These are phyloP conservation scores for Bacterosira constricta DNA, from an alignment of 108 stramenopile species.

Conservation along the genomic window DNA sequence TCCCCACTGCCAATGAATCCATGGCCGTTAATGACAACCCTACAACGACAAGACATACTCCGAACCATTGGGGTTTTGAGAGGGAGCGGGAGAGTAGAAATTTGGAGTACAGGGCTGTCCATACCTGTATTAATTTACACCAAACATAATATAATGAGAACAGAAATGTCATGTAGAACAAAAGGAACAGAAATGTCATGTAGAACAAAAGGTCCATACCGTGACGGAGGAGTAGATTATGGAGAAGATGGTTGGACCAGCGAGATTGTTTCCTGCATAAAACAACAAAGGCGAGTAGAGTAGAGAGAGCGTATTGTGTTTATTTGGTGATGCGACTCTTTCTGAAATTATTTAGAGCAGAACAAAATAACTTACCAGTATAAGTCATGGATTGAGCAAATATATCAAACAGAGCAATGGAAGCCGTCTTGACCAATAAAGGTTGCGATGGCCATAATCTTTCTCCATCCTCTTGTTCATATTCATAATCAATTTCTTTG, in stretches of 20 bases:
- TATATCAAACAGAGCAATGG: constrained; percentile 71
- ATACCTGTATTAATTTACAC: too few relatives aligned
- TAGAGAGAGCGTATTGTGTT: background rate
- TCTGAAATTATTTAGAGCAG: background rate
- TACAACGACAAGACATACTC: constrained; percentile 61
- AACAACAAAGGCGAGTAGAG: background rate
- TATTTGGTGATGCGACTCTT: background rate
- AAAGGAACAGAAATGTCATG: too few relatives aligned
- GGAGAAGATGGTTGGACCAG: constrained; percentile 80
- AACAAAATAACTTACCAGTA: constrained; percentile 41
- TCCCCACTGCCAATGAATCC: constrained; percentile 49
- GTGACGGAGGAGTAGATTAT: constrained; percentile 81
- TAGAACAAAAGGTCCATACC: too few relatives aligned
- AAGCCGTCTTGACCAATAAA: constrained; percentile 41
- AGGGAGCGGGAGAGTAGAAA: constrained; percentile 56
- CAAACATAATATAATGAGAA: too few relatives aligned
- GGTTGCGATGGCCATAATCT: constrained; percentile 21
- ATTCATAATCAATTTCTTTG: constrained; percentile 2
- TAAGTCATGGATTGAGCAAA: constrained; percentile 74
- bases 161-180: too few relatives aligned
- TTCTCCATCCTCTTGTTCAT: constrained; percentile 16
- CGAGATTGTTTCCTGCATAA: constrained; percentile 46
- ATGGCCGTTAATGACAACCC: constrained; percentile 65
- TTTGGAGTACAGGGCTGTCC: constrained; percentile 72
- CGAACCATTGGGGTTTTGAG: constrained; percentile 56